phyloP scores from a whole-genome alignment of 768 basidiomycete genomes.

The Podaxis carcinomalis region DNA sequence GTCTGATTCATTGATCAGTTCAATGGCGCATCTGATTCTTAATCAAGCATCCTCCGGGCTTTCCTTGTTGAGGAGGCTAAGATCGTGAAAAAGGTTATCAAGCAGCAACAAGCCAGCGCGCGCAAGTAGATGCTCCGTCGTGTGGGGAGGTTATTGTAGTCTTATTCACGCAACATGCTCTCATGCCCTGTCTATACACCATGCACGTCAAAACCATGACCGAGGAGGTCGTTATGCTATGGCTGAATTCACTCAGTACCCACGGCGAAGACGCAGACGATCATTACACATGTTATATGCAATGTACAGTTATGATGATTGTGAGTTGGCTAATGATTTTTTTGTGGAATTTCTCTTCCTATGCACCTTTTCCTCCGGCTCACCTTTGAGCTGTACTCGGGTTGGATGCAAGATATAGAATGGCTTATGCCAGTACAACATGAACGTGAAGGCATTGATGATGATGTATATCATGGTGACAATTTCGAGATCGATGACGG shows the following conservation, averaged over 20 bases:
- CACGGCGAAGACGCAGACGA: neutral
- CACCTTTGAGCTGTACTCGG: slow-evolving; percentile 5
- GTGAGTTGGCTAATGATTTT: slow-evolving; percentile 1
- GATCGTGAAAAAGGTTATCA: slow-evolving; percentile 99
- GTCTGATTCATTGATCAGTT: slow-evolving; percentile 19
- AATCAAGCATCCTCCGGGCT: slow-evolving; percentile 84
- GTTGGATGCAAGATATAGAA: slow-evolving; percentile 10
- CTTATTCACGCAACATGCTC: slow-evolving; percentile 15
- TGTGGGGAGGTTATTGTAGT: slow-evolving; percentile 10
- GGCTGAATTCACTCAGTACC: neutral
- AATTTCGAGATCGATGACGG: slow-evolving; percentile 8
- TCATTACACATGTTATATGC: neutral
- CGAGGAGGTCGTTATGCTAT: slow-evolving; percentile 15
- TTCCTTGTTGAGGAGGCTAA: slow-evolving; percentile 99
- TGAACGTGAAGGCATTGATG: slow-evolving; percentile 10
- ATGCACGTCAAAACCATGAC: slow-evolving; percentile 23
- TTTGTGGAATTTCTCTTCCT: slow-evolving; percentile 4
- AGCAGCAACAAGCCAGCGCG: slow-evolving; percentile 46
- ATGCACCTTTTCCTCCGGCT: slow-evolving; percentile 6
- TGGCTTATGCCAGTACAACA: slow-evolving; percentile 11
- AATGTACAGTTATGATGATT: slow-evolving; percentile 1
- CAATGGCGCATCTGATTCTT: slow-evolving; percentile 1
- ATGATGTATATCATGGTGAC: slow-evolving; percentile 11
- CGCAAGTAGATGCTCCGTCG: slow-evolving; percentile 33
- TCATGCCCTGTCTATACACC: slow-evolving; percentile 22